Percentiles rank a stretch among this genome's conserved stretches.
Evolutionary conservation across 1,284 basidiomycete genomes (phyloP).

Genomic region (Papiliotrema nemorosa): DNA sequence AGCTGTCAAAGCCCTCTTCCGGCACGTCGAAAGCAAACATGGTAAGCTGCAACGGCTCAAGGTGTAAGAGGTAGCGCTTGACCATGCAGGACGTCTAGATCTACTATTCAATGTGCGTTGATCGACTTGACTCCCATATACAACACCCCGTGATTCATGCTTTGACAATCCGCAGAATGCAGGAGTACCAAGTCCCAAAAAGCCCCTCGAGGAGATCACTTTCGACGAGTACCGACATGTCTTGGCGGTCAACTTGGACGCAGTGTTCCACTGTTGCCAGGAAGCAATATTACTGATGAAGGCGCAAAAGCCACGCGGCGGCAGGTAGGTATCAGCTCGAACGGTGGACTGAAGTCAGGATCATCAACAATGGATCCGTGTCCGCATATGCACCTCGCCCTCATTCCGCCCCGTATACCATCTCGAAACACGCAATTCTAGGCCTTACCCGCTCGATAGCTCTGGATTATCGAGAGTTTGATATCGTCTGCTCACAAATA

Average conservation of each 20-base stretch:
- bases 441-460: slow-evolving; percentile 70
- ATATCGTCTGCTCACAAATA: slow-evolving; percentile 70
- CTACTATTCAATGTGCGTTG: slow-evolving; percentile 64
- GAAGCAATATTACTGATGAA: slow-evolving; percentile 70
- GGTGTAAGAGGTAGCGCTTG: no score
- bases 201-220: slow-evolving; percentile 61
- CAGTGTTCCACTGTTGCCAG: slow-evolving; percentile 66
- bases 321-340: slow-evolving; percentile 44
- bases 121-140: neutral
- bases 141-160: neutral
- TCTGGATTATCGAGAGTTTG: slow-evolving; percentile 66
- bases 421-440: slow-evolving; percentile 68
- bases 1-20: no score
- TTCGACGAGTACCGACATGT: slow-evolving; percentile 60
- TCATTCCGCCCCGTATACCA: slow-evolving; percentile 58
- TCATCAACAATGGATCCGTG: slow-evolving; percentile 79
- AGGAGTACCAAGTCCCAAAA: slow-evolving; percentile 54
- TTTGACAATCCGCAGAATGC: no score
- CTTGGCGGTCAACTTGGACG: slow-evolving; percentile 65
- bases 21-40: no score
- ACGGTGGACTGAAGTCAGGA: slow-evolving; percentile 42
- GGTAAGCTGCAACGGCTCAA: no score
- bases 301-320: slow-evolving; percentile 63
- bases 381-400: slow-evolving; percentile 68
- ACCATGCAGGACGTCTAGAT: slow-evolving; percentile 66